Percentiles rank a stretch among this genome's conserved stretches.
These are phyloP conservation scores for Brassica carinata DNA, from an alignment of 345 rosid genomes.

Conservation along the genomic window DNA sequence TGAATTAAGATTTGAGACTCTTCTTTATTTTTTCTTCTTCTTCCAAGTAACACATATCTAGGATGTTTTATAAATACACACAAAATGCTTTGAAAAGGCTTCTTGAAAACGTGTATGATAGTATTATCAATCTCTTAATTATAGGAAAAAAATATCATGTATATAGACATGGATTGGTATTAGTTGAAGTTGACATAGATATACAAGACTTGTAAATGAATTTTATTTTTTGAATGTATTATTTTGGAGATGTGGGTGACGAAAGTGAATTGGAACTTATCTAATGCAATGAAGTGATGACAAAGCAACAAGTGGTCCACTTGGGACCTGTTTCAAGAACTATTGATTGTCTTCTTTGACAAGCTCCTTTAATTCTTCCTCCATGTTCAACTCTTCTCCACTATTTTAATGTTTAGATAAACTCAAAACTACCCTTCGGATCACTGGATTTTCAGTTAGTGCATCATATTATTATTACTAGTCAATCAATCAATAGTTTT, in stretches of 20 bases:
- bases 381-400: conserved; percentile 11
- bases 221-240: background rate
- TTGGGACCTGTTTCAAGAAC: conserved; percentile 27
- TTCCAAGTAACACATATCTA: background rate
- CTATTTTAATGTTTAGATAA: conserved; percentile 3
- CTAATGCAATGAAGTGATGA: conserved; percentile 34
- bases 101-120: background rate
- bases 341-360: conserved; percentile 32
- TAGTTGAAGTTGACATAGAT: conserved; percentile 15
- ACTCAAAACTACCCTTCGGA: background rate
- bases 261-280: conserved; percentile 40
- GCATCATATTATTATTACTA: background rate
- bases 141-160: background rate
- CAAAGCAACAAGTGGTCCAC: conserved; percentile 36
- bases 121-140: background rate
- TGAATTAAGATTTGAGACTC: background rate
- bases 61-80: background rate
- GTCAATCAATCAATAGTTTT: background rate
- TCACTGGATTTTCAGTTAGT: background rate
- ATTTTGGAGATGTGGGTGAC: conserved; percentile 14
- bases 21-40: background rate
- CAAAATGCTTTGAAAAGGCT: background rate
- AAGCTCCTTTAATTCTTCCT: conserved; percentile 29
- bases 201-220: conserved; percentile 1
- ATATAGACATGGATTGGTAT: background rate